phyloP scores from a whole-genome alignment of 352 stramenopile species.

The Albugo candida region DNA sequence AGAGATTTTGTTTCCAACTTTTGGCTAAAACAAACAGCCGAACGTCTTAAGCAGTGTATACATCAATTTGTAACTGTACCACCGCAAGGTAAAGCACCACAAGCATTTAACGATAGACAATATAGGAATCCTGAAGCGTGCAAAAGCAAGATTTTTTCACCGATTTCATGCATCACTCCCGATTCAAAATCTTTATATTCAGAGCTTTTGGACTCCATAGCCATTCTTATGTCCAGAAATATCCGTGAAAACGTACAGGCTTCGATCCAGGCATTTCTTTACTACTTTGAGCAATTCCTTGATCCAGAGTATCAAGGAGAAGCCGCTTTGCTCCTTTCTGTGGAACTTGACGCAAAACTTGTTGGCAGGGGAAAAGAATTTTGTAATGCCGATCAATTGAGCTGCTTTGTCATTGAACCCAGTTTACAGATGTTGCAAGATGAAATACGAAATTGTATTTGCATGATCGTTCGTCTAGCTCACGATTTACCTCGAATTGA shows the following conservation, averaged over 20 bases:
- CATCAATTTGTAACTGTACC: conserved; percentile 13
- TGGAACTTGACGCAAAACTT: not conserved
- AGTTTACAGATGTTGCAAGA: conserved; percentile 28
- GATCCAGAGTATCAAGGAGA: conserved; percentile 25
- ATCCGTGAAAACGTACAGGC: conserved; percentile 67
- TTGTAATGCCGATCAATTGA: not conserved
- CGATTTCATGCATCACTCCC: not conserved
- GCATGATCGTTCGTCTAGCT: conserved; percentile 54
- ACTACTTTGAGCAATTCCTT: conserved; percentile 62
- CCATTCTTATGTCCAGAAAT: conserved; percentile 81
- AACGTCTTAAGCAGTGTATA: conserved; percentile 46
- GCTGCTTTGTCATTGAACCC: conserved; percentile 36
- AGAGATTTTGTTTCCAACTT: conserved; percentile 71
- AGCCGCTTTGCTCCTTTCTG: conserved; percentile 30
- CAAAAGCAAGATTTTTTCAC: not conserved
- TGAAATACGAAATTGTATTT: conserved; percentile 39
- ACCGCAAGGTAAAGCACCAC: not conserved
- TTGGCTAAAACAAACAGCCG: conserved; percentile 53
- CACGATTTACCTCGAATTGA: conserved; percentile 83
- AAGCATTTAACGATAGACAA: too few species aligned
- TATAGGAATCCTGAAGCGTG: too few species aligned
- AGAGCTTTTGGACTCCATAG: conserved; percentile 46
- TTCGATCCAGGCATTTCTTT: conserved; percentile 52
- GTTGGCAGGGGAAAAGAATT: not conserved
- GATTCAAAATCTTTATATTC: not conserved